A percentile compares a stretch with the other conserved stretches of the same genome.
Conservation (phyloP, 176 grass and related monocot genomes). For the Cenchrus americanus region DNA sequence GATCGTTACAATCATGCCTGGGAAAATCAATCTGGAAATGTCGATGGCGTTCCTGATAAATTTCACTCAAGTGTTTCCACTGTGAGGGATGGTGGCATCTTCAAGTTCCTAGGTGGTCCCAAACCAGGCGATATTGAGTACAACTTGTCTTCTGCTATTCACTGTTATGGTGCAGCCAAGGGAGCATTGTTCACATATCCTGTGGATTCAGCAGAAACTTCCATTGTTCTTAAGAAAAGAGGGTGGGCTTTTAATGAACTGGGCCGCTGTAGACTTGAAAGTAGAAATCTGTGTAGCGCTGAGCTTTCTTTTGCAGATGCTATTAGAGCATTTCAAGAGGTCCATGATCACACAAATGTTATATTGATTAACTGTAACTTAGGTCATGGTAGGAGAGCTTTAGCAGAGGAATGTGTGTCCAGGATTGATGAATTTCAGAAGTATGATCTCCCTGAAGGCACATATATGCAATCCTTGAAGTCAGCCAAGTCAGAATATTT, state of each 20-base stretch:
- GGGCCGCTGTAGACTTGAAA: constrained; percentile 82
- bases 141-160: constrained; percentile 76
- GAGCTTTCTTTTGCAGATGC: constrained; percentile 86
- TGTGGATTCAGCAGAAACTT: constrained; percentile 49
- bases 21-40: constrained; percentile 28
- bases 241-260: constrained; percentile 98
- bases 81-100: constrained; percentile 81
- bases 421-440: constrained; percentile 84
- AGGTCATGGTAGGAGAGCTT: constrained; percentile 96
- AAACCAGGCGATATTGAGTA: constrained; percentile 77
- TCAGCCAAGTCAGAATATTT: constrained; percentile 87
- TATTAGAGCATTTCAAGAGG: constrained; percentile 88
- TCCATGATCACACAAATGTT: constrained; percentile 83
- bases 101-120: constrained; percentile 86
- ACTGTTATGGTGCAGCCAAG: constrained; percentile 71
- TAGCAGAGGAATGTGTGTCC: constrained; percentile 79
- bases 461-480: constrained; percentile 75
- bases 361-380: constrained; percentile 99
- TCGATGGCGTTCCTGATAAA: constrained; percentile 40
- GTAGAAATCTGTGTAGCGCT: constrained; percentile 60
- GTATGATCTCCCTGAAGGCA: constrained; percentile 62
- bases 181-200: constrained; percentile 48
- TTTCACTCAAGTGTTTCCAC: constrained; percentile 50
- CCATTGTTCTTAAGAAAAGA: constrained; percentile 78
- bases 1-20: constrained; percentile 8